These are phyloP conservation scores for Brachypodium distachyon DNA, from an alignment of 202 grass and related monocot species.

Conservation along the genomic window DNA sequence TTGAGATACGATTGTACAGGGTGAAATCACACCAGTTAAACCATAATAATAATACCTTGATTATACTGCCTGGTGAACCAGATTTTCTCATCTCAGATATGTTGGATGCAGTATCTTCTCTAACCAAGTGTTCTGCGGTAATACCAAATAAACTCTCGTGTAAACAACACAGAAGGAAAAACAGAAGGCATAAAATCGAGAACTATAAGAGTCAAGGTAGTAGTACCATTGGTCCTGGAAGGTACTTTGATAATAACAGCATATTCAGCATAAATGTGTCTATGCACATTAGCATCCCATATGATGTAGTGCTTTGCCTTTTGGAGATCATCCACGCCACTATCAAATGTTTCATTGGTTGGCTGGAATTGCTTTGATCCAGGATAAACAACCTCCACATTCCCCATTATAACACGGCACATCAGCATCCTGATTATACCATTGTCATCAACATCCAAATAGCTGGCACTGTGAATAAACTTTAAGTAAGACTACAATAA, in stretches of 20 bases:
- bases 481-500: conserved; percentile 24
- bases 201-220: neutral
- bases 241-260: conserved; percentile 53
- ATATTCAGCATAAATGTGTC: conserved; percentile 69
- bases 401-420: conserved; percentile 89
- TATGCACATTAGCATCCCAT: conserved; percentile 63
- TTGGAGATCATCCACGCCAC: conserved; percentile 63
- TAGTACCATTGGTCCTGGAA: conserved; percentile 39
- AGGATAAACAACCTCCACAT: conserved; percentile 50
- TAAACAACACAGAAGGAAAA: conserved; percentile 6
- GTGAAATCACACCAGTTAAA: neutral
- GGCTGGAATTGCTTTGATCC: conserved; percentile 74
- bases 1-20: neutral
- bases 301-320: conserved; percentile 70
- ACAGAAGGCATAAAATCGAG: neutral
- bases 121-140: conserved; percentile 31
- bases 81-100: conserved; percentile 35
- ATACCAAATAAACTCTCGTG: conserved; percentile 4
- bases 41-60: conserved; percentile 38
- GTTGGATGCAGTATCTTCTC: conserved; percentile 32
- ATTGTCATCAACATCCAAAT: conserved; percentile 54
- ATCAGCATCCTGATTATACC: conserved; percentile 68
- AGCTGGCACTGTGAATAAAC: conserved; percentile 34
- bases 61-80: conserved; percentile 24
- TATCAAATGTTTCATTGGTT: conserved; percentile 59